Percentiles rank a stretch among this genome's conserved stretches.
Conservation (phyloP, 345 rosid genomes). For the Eucalyptus melliodora region DNA sequence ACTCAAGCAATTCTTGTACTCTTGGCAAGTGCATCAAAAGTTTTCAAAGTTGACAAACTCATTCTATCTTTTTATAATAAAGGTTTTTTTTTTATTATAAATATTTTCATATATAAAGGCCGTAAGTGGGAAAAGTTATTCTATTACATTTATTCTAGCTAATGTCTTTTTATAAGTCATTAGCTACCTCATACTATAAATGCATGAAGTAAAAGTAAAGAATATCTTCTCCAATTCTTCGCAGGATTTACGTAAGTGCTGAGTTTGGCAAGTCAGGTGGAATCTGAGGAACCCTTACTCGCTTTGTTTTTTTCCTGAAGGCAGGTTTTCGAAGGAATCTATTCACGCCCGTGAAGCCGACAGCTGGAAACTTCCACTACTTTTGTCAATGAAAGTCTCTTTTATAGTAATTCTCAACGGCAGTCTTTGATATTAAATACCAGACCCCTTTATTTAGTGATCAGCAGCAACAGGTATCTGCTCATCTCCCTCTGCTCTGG, state of each 20-base stretch:
- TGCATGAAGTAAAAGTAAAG: background rate
- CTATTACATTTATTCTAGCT: background rate
- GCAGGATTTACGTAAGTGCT: background rate
- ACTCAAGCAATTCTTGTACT: background rate
- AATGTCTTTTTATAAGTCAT: background rate
- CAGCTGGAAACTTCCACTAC: background rate
- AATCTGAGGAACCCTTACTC: background rate
- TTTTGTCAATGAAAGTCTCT: background rate
- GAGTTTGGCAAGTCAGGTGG: background rate
- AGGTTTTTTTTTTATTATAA: background rate
- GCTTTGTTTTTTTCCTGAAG: background rate
- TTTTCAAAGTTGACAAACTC: background rate
- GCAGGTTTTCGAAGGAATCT: background rate
- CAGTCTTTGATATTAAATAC: background rate
- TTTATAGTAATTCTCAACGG: background rate
- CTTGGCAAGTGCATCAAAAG: background rate
- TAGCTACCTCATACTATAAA: background rate
- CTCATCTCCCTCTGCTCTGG: background rate
- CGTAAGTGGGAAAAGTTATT: background rate
- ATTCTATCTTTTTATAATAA: background rate
- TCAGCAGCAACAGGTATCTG: background rate
- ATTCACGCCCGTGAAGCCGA: background rate
- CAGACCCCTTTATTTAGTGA: background rate
- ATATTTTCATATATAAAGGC: background rate
- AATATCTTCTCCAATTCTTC: background rate